Conservation (phyloP, 768 basidiomycete genomes). For the Austroboletus eburneus region DNA sequence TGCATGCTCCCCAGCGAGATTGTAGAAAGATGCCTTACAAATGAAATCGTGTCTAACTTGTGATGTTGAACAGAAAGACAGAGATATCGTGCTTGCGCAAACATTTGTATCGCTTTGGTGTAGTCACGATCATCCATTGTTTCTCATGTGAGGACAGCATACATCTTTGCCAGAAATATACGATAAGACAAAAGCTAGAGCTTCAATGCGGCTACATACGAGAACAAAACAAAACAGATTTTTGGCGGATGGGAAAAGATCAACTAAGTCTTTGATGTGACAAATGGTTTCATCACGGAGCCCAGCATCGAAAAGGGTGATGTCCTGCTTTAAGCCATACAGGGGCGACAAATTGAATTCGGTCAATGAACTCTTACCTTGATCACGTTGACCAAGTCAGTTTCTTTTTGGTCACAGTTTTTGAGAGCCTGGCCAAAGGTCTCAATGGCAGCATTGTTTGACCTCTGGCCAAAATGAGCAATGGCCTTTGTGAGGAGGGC, state of each 20-base stretch:
- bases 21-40: constrained; percentile 4
- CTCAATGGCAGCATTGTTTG: background rate
- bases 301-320: constrained; percentile 8
- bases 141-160: constrained; percentile 8
- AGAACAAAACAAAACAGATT: constrained; percentile 9
- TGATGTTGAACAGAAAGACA: constrained; percentile 9
- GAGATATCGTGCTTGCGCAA: constrained; percentile 5
- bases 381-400: constrained; percentile 6
- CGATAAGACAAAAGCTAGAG: background rate
- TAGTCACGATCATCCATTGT: constrained; percentile 1
- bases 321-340: constrained; percentile 2
- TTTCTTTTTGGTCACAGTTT: constrained; percentile 1
- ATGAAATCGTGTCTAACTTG: constrained; percentile 11
- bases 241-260: background rate
- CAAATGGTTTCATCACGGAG: background rate
- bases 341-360: background rate
- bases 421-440: constrained; percentile 2
- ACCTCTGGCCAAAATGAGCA: background rate
- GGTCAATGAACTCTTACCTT: constrained; percentile 5
- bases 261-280: background rate
- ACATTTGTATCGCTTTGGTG: background rate
- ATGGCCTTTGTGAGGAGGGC: constrained; percentile 9
- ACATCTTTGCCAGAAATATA: constrained; percentile 11
- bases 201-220: constrained; percentile 2
- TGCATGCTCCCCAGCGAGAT: background rate